A percentile compares a stretch with the other conserved stretches of the same genome.
phyloP scores from a whole-genome alignment of 345 rosid genomes.

The Passiflora organensis region DNA sequence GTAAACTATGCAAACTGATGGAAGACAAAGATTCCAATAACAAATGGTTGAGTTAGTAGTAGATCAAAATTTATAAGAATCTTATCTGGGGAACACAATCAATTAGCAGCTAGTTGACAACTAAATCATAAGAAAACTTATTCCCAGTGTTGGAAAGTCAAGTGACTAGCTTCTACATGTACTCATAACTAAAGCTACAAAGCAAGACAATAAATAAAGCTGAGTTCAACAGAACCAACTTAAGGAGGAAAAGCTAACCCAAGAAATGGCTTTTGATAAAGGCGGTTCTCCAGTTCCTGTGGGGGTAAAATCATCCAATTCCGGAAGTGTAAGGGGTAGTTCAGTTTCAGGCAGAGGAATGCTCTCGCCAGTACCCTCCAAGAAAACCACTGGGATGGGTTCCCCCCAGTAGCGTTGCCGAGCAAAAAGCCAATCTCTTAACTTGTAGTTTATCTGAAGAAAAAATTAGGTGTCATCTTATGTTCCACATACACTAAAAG shows the following conservation, averaged over 20 bases:
- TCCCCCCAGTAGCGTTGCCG: conserved; percentile 99
- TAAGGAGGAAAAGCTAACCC: conserved; percentile 45
- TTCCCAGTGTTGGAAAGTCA: neutral
- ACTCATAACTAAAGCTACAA: neutral
- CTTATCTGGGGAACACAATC: neutral
- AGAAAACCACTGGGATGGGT: conserved; percentile 80
- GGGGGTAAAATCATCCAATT: conserved; percentile 89
- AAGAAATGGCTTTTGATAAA: conserved; percentile 65
- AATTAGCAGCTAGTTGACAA: neutral
- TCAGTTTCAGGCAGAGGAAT: conserved; percentile 67
- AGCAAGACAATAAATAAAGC: too few relatives aligned
- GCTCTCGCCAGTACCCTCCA: conserved; percentile 60
- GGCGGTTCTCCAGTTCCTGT: conserved; percentile 95
- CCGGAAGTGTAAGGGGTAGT: conserved; percentile 80
- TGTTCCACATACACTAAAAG: too few relatives aligned
- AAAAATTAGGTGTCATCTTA: neutral
- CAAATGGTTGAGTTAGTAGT: too few relatives aligned
- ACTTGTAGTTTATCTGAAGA: conserved; percentile 77
- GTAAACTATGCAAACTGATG: neutral
- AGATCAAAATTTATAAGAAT: neutral
- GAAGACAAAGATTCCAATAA: neutral
- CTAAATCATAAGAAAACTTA: conserved; percentile 1
- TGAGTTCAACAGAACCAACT: neutral
- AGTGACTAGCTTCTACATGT: neutral
- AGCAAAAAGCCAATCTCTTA: conserved; percentile 99